Base-by-base conservation (phyloP, 768 basidiomycete genomes). In the Leccinum variicolor region DNA sequence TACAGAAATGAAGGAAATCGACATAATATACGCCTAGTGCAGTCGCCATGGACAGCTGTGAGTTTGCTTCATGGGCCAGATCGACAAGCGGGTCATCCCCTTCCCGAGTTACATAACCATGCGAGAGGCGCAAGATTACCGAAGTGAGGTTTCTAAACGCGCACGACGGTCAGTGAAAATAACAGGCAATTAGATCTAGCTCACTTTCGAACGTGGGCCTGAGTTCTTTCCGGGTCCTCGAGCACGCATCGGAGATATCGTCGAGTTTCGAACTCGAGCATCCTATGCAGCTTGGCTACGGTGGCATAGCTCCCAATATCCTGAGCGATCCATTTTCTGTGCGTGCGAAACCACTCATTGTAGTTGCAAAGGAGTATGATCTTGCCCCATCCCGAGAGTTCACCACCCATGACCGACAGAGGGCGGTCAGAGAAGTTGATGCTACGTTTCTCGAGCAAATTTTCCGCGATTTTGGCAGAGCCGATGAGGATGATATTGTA, bases 81-180 rank as follows among this genome's bases (percentile, higher is more conserved):
- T 54, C 56, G 43, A 77, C 63, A 43, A 76, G 73, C 41, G 69
- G 71, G 45, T 79, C 78, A 9, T 77, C 60, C 14, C 68, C 70
- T 3, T 69, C 57, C 53, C 65, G 53, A 19, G 75, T 70, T 9
- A 75, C 64, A 53, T 76, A 76, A 2, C 79, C 79, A 55, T 79
- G 79, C 0, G 70, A 69, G 13, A 76, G 62, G 29, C 70, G 69
- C 31, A 79, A 67, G 6, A 72, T 68, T n/a, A 75, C 61, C 4
- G 74, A 60, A 23, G 54, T 54, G 6, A 58, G 11, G n/a, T 57
- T 55, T 26, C 62, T 64, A 36, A 3, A 57, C 11, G n/a, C 3
- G 2, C 14, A 5, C 0, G 39, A 6, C 45, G 21, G 21, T 56
- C 14, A 53, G 47, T 31, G 29, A 19, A 25, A 1, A 31, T n/a